Percentiles rank a stretch among this genome's conserved stretches.
Evolutionary conservation across 2,329 filamentous ascomycete species (phyloP).

Genomic region (Neopestalotiopsis clavispora): DNA sequence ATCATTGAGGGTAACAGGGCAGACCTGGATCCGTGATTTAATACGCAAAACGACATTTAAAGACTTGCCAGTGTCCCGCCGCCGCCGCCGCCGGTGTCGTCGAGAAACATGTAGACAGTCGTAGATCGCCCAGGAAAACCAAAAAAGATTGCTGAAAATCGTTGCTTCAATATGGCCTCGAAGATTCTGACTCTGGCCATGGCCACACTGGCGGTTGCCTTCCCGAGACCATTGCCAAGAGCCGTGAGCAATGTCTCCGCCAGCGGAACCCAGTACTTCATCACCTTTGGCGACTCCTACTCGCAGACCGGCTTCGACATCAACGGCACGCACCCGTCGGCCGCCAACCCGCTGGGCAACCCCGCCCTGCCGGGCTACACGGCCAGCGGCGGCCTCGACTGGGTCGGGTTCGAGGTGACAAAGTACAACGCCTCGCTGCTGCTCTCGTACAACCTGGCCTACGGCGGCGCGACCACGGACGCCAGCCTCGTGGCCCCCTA

Average conservation of each 20-base stretch:
- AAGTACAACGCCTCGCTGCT: constrained; percentile 40
- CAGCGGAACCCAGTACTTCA: constrained; percentile 8
- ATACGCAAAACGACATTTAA: background rate
- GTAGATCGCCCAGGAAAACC: background rate
- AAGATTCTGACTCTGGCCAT: background rate
- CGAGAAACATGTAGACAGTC: too few species aligned
- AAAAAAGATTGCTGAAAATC: too few species aligned
- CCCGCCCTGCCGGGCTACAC: constrained; percentile 57
- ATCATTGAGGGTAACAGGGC: background rate
- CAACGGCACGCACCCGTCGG: constrained; percentile 40
- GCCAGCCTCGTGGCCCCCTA: constrained; percentile 51
- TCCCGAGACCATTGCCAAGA: background rate
- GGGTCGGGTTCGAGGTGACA: constrained; percentile 44
- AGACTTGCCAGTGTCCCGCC: background rate
- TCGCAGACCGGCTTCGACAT: constrained; percentile 16
- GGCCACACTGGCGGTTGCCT: background rate
- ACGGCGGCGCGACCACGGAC: constrained; percentile 48
- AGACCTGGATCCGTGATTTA: background rate
- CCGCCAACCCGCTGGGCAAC: constrained; percentile 64
- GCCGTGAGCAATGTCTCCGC: background rate
- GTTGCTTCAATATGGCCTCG: background rate
- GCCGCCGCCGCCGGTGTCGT: too few species aligned
- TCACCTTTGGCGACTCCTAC: constrained; percentile 16
- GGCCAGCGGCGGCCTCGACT: constrained; percentile 49
- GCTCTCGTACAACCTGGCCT: constrained; percentile 48